Evolutionary conservation across 345 rosid species (phyloP).

Genomic region (Brassica juncea): DNA sequence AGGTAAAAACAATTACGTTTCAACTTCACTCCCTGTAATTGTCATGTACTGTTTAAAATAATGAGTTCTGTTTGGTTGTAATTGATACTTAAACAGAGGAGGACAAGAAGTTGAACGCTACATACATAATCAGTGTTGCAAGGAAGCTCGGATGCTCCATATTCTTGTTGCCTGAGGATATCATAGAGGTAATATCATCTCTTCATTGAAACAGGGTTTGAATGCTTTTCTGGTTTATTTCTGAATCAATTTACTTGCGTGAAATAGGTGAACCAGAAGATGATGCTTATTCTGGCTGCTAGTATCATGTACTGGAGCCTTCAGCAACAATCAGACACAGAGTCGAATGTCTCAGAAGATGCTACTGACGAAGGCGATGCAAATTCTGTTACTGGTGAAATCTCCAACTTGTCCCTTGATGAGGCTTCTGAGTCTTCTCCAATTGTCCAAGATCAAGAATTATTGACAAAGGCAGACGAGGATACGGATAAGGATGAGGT

Average conservation of each 20-base stretch:
- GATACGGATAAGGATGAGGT: background rate
- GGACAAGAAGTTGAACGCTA: constrained; percentile 93
- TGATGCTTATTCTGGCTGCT: constrained; percentile 86
- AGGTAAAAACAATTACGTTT: constrained; percentile 46
- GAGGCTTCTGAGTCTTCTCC: constrained; percentile 35
- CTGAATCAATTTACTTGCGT: constrained; percentile 1
- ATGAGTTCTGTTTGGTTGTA: constrained; percentile 15
- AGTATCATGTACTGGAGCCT: constrained; percentile 98
- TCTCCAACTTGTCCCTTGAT: constrained; percentile 36
- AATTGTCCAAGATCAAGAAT: constrained; percentile 19
- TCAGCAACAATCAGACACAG: constrained; percentile 54
- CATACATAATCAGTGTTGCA: constrained; percentile 95
- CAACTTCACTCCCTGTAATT: constrained; percentile 5
- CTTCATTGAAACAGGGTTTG: constrained; percentile 3
- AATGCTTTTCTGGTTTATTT: background rate
- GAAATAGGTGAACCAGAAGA: constrained; percentile 91
- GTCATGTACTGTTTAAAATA: background rate
- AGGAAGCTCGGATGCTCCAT: constrained; percentile 97
- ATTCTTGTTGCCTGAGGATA: constrained; percentile 96
- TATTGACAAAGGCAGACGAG: constrained; percentile 10
- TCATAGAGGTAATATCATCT: constrained; percentile 64
- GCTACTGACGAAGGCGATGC: constrained; percentile 39
- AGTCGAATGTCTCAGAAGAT: constrained; percentile 41
- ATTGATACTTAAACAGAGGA: constrained; percentile 62
- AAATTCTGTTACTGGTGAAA: constrained; percentile 33